Evolutionary conservation across 2,329 filamentous ascomycete species (phyloP).

Genomic region (Cladophialophora immunda): DNA sequence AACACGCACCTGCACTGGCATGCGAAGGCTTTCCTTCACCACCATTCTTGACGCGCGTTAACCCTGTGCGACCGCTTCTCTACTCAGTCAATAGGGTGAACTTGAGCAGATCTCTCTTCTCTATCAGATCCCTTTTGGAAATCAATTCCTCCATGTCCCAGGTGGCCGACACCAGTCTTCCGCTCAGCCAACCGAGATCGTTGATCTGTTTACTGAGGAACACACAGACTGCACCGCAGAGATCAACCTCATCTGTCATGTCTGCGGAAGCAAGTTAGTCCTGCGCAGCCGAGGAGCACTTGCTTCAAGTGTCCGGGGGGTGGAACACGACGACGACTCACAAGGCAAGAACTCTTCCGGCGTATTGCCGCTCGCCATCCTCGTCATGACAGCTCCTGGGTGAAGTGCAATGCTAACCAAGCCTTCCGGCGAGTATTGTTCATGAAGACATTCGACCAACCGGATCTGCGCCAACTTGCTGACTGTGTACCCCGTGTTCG

Average conservation of each 20-base stretch:
- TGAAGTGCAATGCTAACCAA: slow-evolving; percentile 47
- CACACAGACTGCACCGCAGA: slow-evolving; percentile 42
- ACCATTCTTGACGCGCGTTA: not conserved
- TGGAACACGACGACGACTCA: slow-evolving; percentile 17
- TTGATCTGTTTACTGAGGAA: slow-evolving; percentile 34
- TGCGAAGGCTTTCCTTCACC: too few species aligned
- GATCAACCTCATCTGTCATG: slow-evolving; percentile 41
- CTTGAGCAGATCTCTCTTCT: slow-evolving; percentile 33
- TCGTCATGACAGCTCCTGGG: slow-evolving; percentile 49
- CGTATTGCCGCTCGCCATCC: slow-evolving; percentile 45
- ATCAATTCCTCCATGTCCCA: slow-evolving; percentile 38
- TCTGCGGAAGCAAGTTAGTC: slow-evolving; percentile 23
- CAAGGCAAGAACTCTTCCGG: slow-evolving; percentile 39
- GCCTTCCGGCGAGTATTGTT: slow-evolving; percentile 44
- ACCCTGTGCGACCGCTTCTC: not conserved
- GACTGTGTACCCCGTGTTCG: slow-evolving; percentile 50
- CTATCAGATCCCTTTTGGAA: slow-evolving; percentile 29
- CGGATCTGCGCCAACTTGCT: slow-evolving; percentile 50
- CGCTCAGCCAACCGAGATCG: slow-evolving; percentile 33
- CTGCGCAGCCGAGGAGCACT: not conserved
- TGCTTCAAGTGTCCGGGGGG: not conserved
- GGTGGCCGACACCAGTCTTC: slow-evolving; percentile 32
- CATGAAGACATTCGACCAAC: slow-evolving; percentile 50
- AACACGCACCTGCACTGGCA: too few species aligned
- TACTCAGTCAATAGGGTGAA: slow-evolving; percentile 28